Evolutionary conservation across 805 yeast species (phyloP), one percentile per base, ranked within the genome.

Genomic region (Lachancea nothofagi): DNA sequence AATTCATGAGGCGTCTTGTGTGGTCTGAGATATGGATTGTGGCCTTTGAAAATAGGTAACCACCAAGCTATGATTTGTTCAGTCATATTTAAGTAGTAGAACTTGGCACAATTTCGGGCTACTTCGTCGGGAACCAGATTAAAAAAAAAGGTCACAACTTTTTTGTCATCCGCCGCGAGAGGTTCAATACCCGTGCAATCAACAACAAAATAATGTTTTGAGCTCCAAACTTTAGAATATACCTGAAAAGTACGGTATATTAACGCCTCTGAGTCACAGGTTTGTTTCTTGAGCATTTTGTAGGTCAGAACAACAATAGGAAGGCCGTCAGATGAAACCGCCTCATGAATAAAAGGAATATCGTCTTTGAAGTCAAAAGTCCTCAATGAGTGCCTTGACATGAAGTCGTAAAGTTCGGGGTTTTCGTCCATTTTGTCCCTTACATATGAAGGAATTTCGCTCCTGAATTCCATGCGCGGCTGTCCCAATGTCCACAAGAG

Each of bases 181-280:
- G 62, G 62, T 22, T 66, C 57, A 53, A 71, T 78, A 9, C 78
- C 80, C 0, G 95, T 83, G 48, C 84, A 77, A 57, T 87, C 95
- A 43, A 76, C 49, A 5, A 86, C 73, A 36, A 79, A 44, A 44
- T 77, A 74, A 55, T 72, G 84, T 41, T 75, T 77, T 23, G 75
- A 70, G 15, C 79, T 77, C 89, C 94, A 82, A 19, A 84, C 70
- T 53, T 80, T 82, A 38, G 81, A 73, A 13, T 80, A 73, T 3
- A 75, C 70, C 48, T 83, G 87, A 38, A 83, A 71, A 6, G 79
- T 49, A 43, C 80, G 71, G 59, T 74, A 86, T 18, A 75, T 62
- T 19, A 80, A 60, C 4, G 75, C 62, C 31, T 82, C 81, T 0
- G 70, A 54, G 31, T 72, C 74, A 10, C 57, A 33, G 7, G 57